A percentile compares a stretch with the other conserved stretches of the same genome.
phyloP scores from a whole-genome alignment of 176 grass and related monocot species.

The Oryza glaberrima region DNA sequence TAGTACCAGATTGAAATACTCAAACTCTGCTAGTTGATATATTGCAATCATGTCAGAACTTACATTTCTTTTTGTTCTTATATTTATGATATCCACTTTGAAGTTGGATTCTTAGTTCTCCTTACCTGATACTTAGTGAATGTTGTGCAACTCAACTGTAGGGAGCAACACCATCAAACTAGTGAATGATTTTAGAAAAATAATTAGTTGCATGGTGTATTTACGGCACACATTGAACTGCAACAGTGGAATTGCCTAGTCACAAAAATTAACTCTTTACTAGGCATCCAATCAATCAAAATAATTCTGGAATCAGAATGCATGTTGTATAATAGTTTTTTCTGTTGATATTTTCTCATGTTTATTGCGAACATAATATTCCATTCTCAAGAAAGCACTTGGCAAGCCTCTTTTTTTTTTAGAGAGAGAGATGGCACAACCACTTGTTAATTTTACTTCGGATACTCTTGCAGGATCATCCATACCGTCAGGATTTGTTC shows the following conservation, averaged over 20 bases:
- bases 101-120: background rate
- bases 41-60: background rate
- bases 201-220: constrained; percentile 12
- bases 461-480: constrained; percentile 72
- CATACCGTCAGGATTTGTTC: constrained; percentile 83
- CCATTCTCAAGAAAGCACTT: background rate
- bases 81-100: background rate
- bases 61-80: constrained; percentile 12
- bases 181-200: constrained; percentile 13
- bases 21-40: background rate
- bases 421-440: background rate
- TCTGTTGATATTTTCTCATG: background rate
- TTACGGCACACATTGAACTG: background rate
- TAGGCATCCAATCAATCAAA: background rate
- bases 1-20: constrained; percentile 23
- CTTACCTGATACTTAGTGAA: background rate
- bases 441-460: constrained; percentile 12
- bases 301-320: background rate
- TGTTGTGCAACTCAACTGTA: constrained; percentile 8
- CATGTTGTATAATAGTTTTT: background rate
- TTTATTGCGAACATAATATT: background rate
- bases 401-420: background rate
- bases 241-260: constrained; percentile 1
- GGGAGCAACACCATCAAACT: constrained; percentile 7
- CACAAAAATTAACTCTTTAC: background rate